Evolutionary conservation across 1,284 basidiomycete genomes (phyloP).

Genomic region (Puccinia brachypodii): DNA sequence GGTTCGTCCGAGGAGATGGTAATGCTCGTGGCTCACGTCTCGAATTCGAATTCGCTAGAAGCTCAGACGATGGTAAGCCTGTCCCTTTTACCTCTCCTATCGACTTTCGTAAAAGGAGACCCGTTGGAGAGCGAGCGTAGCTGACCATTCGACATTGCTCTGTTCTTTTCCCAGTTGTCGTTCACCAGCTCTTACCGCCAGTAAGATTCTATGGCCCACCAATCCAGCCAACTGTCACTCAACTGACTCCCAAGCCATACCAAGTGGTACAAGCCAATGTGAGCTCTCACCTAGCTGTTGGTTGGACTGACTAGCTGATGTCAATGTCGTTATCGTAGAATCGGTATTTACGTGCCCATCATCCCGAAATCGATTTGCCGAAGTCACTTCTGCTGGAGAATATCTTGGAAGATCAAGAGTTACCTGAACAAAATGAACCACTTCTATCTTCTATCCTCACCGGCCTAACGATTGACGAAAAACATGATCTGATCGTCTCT

Average conservation of each 20-base stretch:
- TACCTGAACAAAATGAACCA: background rate
- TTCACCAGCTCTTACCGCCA: slow-evolving; percentile 2
- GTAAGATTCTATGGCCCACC: background rate
- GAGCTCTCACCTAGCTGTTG: background rate
- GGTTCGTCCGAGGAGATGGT: background rate
- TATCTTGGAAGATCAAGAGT: slow-evolving; percentile 31
- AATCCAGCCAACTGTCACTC: background rate
- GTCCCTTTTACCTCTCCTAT: background rate
- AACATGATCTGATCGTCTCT: background rate
- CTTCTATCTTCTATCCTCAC: background rate
- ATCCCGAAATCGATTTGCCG: slow-evolving; percentile 29
- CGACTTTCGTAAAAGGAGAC: background rate
- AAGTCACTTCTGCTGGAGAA: slow-evolving; percentile 17
- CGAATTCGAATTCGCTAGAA: slow-evolving; percentile 36
- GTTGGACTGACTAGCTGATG: background rate
- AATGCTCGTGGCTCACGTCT: background rate
- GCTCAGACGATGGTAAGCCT: background rate
- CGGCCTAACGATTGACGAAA: background rate
- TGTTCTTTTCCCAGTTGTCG: background rate
- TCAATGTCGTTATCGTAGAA: background rate
- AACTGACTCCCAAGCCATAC: background rate
- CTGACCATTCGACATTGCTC: background rate
- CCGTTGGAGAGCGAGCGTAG: background rate
- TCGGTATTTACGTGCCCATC: slow-evolving; percentile 1
- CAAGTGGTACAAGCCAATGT: background rate